phyloP scores from a whole-genome alignment of 2,329 filamentous ascomycete genomes.

The Ceratocystis ficicola region DNA sequence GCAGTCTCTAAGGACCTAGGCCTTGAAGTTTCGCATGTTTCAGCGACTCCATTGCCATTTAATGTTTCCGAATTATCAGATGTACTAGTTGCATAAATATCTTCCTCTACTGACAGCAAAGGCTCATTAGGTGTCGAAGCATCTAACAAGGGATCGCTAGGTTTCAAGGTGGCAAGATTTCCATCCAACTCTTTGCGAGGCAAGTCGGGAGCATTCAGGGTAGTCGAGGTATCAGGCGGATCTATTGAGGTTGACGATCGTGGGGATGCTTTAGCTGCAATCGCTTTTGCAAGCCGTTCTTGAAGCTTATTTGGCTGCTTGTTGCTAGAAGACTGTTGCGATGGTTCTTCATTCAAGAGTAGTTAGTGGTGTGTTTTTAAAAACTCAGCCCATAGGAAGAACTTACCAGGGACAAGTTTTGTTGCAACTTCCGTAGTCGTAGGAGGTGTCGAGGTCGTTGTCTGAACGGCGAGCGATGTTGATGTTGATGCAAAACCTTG shows the following conservation, averaged over 20 bases:
- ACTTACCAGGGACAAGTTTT: neutral
- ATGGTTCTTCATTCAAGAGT: slow-evolving; percentile 26
- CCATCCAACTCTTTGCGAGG: too few relatives aligned
- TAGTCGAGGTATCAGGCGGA: neutral
- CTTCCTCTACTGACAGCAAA: too few relatives aligned
- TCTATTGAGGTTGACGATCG: slow-evolving; percentile 14
- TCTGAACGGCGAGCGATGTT: neutral
- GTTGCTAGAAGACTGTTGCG: slow-evolving; percentile 47
- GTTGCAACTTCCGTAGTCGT: neutral
- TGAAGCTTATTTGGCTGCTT: slow-evolving; percentile 70
- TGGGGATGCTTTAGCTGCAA: slow-evolving; percentile 49
- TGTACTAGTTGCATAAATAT: too few relatives aligned
- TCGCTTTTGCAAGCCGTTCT: slow-evolving; percentile 75
- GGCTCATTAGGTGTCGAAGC: too few relatives aligned
- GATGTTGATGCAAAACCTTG: slow-evolving; percentile 32
- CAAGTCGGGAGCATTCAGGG: neutral
- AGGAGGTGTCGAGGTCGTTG: neutral
- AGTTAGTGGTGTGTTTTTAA: neutral
- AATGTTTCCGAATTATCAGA: too few relatives aligned
- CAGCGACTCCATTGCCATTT: too few relatives aligned
- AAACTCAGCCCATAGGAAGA: neutral
- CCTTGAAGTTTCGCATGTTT: too few relatives aligned
- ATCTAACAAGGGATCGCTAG: too few relatives aligned
- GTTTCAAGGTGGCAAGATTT: too few relatives aligned
- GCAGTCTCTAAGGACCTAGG: too few relatives aligned